Evolutionary conservation across 2,329 filamentous ascomycete species (phyloP), one percentile per base, ranked within the genome.

Genomic region (Penicillium sp.): DNA sequence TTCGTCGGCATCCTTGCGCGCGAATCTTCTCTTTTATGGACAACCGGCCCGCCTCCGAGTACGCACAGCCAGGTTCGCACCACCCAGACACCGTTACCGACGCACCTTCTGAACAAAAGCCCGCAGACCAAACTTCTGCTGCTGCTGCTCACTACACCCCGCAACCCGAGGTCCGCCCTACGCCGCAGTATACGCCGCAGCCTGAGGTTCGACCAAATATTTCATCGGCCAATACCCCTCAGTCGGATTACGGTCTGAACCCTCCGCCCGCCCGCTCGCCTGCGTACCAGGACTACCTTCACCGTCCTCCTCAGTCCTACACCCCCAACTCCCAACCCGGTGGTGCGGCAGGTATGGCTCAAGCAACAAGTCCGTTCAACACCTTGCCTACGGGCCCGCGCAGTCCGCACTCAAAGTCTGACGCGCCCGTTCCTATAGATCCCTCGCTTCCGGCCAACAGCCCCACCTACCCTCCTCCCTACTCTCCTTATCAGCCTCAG

Each of bases 361-460:
- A 96, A 90, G 86, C 91, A 88, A 90, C 90, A 88, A 96, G 92
- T 96, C 90, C 90, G 91, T 96, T 90, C 47, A 50, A 50, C 37
- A 50, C 90, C 51, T 89, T 87, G 56, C 54, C 58, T 60, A 33
- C 58, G 37, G 52, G 48, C 42, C 53, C 46, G 56, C 88, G 87
- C 81, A 83, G 84, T 80, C 69, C 73, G 69, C 75, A 69, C 67
- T 84, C 88, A 80, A 92, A 91, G 79, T 95, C 92, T 96, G 90
- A 96, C 91, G 85, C 84, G 85, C 88, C 91, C 87, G 86, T 95
- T 82, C 91, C 91, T 88, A 92, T 96, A 97, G 93, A 97, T 95
- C 91, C 92, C 72, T 95, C 91, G 76, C 96, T 97, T 75, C 89
- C 91, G 77, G 88, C 90, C 69, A 89, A 91, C 72, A 96, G 91